phyloP scores from a whole-genome alignment of 129 eudicot species.

The Silybum marianum region DNA sequence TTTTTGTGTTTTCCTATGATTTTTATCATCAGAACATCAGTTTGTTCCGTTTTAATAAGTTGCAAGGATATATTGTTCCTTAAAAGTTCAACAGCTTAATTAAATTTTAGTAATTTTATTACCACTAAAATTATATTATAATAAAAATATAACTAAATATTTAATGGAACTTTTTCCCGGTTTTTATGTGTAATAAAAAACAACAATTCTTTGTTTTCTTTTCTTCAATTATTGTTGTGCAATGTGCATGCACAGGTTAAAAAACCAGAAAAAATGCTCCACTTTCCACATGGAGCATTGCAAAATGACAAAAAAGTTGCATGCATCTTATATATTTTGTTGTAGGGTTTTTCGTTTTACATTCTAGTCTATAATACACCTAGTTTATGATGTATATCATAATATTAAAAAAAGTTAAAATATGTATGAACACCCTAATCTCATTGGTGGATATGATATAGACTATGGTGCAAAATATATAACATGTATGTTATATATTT shows the following conservation, averaged over 20 bases:
- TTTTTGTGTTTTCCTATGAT: neutral
- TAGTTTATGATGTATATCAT: too few species aligned
- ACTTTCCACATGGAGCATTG: constrained; percentile 12
- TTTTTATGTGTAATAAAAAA: neutral
- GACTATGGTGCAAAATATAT: too few species aligned
- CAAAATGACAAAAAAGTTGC: constrained; percentile 22
- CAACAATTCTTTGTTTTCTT: neutral
- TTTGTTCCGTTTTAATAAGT: neutral
- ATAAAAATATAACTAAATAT: too few species aligned
- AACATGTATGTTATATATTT: too few species aligned
- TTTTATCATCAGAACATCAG: neutral
- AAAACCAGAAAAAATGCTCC: neutral
- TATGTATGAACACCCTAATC: too few species aligned
- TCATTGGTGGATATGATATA: too few species aligned
- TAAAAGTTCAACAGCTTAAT: neutral
- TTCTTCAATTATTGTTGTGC: neutral
- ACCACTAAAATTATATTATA: neutral
- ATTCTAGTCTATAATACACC: too few species aligned
- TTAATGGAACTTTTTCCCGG: neutral
- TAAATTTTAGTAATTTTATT: too few species aligned
- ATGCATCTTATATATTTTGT: constrained; percentile 3
- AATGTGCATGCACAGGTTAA: neutral
- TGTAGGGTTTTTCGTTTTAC: too few species aligned
- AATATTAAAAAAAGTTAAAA: too few species aligned
- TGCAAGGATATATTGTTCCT: neutral